These are phyloP conservation scores for Straminergon stramineum DNA, from an alignment of 225 moss, liverwort and hornwort species.

Conservation along the genomic window DNA sequence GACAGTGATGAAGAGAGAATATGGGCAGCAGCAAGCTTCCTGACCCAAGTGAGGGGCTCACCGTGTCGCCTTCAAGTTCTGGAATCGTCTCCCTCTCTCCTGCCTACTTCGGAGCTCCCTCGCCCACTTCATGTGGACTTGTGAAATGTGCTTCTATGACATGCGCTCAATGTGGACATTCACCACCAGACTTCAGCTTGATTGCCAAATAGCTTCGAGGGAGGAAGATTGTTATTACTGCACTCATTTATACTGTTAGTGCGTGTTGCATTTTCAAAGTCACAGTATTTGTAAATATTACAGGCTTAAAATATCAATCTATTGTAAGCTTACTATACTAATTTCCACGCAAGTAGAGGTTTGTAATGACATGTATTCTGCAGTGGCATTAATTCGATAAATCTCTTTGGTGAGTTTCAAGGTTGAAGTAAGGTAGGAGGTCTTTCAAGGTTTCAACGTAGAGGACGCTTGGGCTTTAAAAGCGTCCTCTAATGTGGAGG, in stretches of 20 bases:
- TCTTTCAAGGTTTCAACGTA: not conserved
- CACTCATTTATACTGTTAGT: too few relatives aligned
- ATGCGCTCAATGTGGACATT: not conserved
- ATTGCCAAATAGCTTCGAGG: not conserved
- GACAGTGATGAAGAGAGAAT: conserved; percentile 39
- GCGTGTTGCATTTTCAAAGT: not conserved
- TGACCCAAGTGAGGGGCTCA: conserved; percentile 25
- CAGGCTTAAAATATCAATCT: not conserved
- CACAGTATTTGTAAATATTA: not conserved
- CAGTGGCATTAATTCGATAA: not conserved
- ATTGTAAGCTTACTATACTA: too few relatives aligned
- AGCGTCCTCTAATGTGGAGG: fast-evolving
- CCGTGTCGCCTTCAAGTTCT: conserved; percentile 38
- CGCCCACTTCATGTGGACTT: not conserved
- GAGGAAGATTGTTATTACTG: not conserved
- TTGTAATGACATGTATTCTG: not conserved
- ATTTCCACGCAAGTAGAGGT: not conserved
- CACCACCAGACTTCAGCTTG: not conserved
- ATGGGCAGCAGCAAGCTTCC: conserved; percentile 40
- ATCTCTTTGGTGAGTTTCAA: not conserved
- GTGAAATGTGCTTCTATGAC: not conserved
- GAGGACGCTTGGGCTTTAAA: not conserved
- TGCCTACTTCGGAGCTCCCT: not conserved
- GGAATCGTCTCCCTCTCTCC: conserved; percentile 18
- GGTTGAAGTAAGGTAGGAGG: not conserved